Conservation (phyloP, 78 protist genomes). For the Paulinella micropora region DNA sequence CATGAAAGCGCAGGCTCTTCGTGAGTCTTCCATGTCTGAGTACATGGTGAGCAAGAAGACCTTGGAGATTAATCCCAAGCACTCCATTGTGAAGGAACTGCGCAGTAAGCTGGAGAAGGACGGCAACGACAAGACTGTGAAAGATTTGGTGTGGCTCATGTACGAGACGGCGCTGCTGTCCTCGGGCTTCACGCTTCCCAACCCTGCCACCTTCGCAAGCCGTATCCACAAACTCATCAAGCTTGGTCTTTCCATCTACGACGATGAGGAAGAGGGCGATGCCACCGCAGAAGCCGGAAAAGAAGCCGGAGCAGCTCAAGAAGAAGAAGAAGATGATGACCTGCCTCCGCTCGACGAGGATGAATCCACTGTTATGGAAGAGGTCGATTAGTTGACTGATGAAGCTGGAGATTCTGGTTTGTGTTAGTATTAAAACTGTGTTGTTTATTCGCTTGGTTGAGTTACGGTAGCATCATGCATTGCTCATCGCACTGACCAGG, state of each 20-base stretch:
- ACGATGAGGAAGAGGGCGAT: slow-evolving; percentile 33
- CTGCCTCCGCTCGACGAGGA: background rate
- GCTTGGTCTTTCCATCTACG: slow-evolving; percentile 59
- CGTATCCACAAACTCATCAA: slow-evolving; percentile 96
- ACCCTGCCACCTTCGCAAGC: slow-evolving; percentile 71
- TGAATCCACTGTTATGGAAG: background rate
- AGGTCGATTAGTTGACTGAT: background rate
- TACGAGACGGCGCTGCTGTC: slow-evolving; percentile 90
- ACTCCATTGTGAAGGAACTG: slow-evolving; percentile 79
- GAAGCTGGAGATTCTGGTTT: background rate
- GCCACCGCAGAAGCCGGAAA: no score
- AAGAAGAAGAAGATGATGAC: background rate
- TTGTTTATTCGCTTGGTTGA: background rate
- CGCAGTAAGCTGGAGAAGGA: slow-evolving; percentile 53
- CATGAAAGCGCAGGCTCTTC: slow-evolving; percentile 98
- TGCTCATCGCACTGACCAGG: background rate
- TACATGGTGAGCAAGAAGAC: slow-evolving; percentile 92
- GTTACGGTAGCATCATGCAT: background rate
- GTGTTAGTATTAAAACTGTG: background rate
- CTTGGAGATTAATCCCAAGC: slow-evolving; percentile 90
- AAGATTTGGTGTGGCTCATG: slow-evolving; percentile 82
- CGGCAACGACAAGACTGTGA: slow-evolving; percentile 70
- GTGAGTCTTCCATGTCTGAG: slow-evolving; percentile 78
- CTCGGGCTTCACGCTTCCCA: slow-evolving; percentile 95
- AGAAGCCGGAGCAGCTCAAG: background rate